phyloP scores from a whole-genome alignment of 148 eudicot genomes.

The Vaccinium vitisidaea region DNA sequence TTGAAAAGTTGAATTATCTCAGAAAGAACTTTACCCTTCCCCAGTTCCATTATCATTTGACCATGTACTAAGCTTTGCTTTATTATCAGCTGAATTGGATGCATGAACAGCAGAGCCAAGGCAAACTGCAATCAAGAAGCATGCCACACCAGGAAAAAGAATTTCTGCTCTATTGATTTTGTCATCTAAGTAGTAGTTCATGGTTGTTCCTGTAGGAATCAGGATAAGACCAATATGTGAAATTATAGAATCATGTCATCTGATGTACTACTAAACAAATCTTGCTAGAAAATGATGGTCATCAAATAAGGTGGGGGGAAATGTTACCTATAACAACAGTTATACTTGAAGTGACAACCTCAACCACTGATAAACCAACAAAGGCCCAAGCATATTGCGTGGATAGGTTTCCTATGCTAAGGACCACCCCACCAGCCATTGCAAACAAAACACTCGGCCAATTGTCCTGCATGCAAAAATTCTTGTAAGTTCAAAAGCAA shows the following conservation, averaged over 20 bases:
- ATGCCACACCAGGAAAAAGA: conserved; percentile 84
- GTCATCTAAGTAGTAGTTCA: conserved; percentile 83
- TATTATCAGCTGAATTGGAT: conserved; percentile 63
- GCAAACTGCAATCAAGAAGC: conserved; percentile 78
- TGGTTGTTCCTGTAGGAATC: conserved; percentile 62
- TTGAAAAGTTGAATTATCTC: not conserved
- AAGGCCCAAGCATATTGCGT: conserved; percentile 93
- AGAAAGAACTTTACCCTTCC: conserved; percentile 37
- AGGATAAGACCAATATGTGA: not conserved
- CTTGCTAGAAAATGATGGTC: not conserved
- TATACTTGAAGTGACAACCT: conserved; percentile 72
- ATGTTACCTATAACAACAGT: conserved; percentile 75
- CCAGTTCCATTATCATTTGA: conserved; percentile 27
- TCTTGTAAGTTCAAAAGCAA: conserved; percentile 11
- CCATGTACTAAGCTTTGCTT: conserved; percentile 43
- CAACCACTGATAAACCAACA: conserved; percentile 74
- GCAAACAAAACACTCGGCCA: conserved; percentile 79
- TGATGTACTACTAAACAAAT: not conserved
- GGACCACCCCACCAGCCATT: conserved; percentile 80
- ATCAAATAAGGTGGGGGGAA: not conserved
- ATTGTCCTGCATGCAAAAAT: conserved; percentile 51
- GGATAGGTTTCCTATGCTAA: conserved; percentile 74
- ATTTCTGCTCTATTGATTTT: conserved; percentile 80
- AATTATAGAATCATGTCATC: not conserved
- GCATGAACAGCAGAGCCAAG: conserved; percentile 71